These are phyloP conservation scores for Cryptosporidium andersoni DNA, from an alignment of 169 alveolate species.

Conservation along the genomic window DNA sequence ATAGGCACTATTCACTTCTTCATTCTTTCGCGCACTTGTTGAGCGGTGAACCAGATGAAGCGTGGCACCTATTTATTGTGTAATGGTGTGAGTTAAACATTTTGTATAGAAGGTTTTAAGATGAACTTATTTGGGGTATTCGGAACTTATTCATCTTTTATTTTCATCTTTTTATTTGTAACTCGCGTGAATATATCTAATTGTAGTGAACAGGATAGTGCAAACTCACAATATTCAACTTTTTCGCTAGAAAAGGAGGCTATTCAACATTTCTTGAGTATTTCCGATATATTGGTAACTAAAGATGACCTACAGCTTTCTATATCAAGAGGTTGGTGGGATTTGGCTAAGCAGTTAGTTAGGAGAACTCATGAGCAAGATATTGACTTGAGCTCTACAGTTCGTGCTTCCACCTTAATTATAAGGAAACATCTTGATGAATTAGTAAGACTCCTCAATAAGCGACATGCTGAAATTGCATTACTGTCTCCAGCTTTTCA, in stretches of 20 bases:
- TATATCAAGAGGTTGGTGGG: slow-evolving; percentile 71
- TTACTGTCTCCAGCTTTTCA: slow-evolving; percentile 91
- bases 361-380: slow-evolving; percentile 61
- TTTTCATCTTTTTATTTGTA: no score
- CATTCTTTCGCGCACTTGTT: no score
- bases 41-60: no score
- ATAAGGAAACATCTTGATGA: slow-evolving; percentile 71
- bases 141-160: background rate
- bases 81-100: no score
- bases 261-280: background rate
- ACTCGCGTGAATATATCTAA: no score
- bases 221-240: no score
- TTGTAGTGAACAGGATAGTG: no score
- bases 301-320: slow-evolving; percentile 40
- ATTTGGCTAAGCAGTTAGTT: slow-evolving; percentile 24
- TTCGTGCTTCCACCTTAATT: slow-evolving; percentile 34
- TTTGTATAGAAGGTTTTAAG: no score
- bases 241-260: background rate
- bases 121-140: no score
- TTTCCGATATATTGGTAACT: slow-evolving; percentile 13
- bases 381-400: slow-evolving; percentile 50
- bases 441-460: slow-evolving; percentile 64
- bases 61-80: no score
- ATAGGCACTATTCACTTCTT: no score
- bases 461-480: slow-evolving; percentile 54